Evolutionary conservation across 768 basidiomycete genomes (phyloP).

Genomic region (Termitomyces titanicus): DNA sequence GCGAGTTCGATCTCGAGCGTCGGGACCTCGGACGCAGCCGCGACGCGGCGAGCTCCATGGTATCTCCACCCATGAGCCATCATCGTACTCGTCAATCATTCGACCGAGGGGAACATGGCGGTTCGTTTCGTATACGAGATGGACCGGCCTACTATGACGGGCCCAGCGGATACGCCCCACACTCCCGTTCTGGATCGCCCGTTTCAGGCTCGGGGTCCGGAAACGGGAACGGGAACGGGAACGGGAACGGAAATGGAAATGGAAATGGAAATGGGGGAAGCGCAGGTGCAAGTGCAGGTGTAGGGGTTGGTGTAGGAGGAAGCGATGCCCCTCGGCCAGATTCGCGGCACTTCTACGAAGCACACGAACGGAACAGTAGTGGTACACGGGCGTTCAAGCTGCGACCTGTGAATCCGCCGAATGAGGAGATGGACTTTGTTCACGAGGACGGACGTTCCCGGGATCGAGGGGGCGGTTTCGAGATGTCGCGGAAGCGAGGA

Average conservation of each 20-base stretch:
- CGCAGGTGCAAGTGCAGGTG: too few species aligned
- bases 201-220: constrained; percentile 51
- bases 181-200: constrained; percentile 57
- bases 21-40: constrained; percentile 26
- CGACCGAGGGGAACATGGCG: constrained; percentile 25
- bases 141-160: constrained; percentile 33
- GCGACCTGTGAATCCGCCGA: constrained; percentile 44
- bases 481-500: constrained; percentile 46
- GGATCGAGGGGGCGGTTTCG: constrained; percentile 30
- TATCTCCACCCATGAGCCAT: constrained; percentile 39
- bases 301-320: constrained; percentile 19
- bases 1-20: constrained; percentile 33
- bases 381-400: constrained; percentile 45
- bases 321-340: constrained; percentile 51
- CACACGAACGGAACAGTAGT: constrained; percentile 27
- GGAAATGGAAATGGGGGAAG: too few species aligned
- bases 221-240: constrained; percentile 22
- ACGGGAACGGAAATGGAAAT: neutral
- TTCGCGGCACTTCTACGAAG: constrained; percentile 48
- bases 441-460: constrained; percentile 52
- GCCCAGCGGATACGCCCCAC: constrained; percentile 29
- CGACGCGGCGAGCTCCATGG: constrained; percentile 25
- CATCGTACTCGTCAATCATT: constrained; percentile 30
- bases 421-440: constrained; percentile 48
- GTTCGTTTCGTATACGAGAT: constrained; percentile 20